Conservation (phyloP, 129 eudicot species). For the Ambrosia trifida region DNA sequence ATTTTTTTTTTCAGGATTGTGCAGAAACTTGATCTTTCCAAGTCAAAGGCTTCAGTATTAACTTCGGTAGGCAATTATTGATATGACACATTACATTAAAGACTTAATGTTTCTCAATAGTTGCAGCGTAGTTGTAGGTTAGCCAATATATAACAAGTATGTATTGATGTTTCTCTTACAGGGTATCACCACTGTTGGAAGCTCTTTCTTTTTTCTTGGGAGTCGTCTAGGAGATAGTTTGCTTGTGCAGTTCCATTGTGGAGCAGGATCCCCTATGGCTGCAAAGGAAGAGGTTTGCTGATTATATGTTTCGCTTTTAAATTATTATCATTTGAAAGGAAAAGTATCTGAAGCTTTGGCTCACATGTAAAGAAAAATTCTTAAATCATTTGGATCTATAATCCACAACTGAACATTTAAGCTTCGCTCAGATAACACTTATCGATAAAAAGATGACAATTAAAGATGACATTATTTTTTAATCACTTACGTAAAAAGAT, state of each 20-base stretch:
- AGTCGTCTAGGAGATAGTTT: constrained; percentile 99
- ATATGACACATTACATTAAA: constrained; percentile 7
- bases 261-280: constrained; percentile 53
- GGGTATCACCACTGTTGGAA: constrained; percentile 85
- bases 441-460: neutral
- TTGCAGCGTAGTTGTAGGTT: neutral
- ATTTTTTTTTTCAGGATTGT: constrained; percentile 65
- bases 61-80: constrained; percentile 64
- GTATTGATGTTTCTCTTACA: constrained; percentile 34
- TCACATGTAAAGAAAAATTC: neutral
- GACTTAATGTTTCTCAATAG: neutral
- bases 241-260: constrained; percentile 86
- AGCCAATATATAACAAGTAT: neutral
- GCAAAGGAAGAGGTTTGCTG: constrained; percentile 78
- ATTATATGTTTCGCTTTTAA: constrained; percentile 2
- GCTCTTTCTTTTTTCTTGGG: constrained; percentile 84
- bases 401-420: constrained; percentile 7
- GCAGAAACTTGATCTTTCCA: constrained; percentile 90
- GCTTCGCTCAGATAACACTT: constrained; percentile 5
- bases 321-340: neutral
- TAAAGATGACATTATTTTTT: neutral
- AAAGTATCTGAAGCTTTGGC: constrained; percentile 11
- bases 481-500: neutral
- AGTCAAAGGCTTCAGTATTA: constrained; percentile 96
- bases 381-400: neutral